Percentiles rank a stretch among this genome's conserved stretches.
phyloP scores from a whole-genome alignment of 208 protist genomes.

The Leishmania major region DNA sequence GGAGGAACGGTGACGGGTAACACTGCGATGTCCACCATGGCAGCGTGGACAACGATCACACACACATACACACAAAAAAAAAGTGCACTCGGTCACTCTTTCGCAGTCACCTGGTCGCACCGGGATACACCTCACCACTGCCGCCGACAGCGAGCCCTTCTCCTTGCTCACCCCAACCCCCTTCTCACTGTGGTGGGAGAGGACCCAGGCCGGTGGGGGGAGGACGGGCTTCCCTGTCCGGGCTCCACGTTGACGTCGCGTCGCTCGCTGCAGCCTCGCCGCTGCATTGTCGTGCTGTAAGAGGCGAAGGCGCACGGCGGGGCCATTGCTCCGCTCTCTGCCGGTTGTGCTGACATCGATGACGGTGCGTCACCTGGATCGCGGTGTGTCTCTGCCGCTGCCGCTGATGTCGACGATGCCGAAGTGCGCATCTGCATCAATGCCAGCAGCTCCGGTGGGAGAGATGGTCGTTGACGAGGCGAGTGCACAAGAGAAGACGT shows the following conservation, averaged over 20 bases:
- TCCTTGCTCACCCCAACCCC: neutral
- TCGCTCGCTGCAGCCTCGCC: constrained; percentile 28
- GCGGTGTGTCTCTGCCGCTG: neutral
- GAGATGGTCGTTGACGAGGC: neutral
- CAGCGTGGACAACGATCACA: neutral
- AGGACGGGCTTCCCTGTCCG: neutral
- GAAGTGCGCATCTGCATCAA: constrained; percentile 14
- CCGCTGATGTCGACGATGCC: neutral
- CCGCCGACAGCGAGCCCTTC: neutral
- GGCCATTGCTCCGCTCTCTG: neutral
- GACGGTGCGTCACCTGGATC: neutral
- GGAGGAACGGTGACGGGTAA: neutral
- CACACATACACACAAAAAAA: neutral
- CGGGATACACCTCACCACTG: neutral
- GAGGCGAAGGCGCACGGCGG: neutral
- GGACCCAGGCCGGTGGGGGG: neutral
- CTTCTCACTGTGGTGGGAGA: neutral
- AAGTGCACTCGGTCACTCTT: neutral
- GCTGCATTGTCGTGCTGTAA: neutral
- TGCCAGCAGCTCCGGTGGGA: constrained; percentile 25
- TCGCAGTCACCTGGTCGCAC: neutral
- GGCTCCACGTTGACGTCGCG: constrained; percentile 24
- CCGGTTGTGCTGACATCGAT: neutral
- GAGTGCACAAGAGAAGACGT: neutral
- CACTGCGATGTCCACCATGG: neutral